phyloP scores from a whole-genome alignment of 306 rosid species.

The Lotus japonicus region DNA sequence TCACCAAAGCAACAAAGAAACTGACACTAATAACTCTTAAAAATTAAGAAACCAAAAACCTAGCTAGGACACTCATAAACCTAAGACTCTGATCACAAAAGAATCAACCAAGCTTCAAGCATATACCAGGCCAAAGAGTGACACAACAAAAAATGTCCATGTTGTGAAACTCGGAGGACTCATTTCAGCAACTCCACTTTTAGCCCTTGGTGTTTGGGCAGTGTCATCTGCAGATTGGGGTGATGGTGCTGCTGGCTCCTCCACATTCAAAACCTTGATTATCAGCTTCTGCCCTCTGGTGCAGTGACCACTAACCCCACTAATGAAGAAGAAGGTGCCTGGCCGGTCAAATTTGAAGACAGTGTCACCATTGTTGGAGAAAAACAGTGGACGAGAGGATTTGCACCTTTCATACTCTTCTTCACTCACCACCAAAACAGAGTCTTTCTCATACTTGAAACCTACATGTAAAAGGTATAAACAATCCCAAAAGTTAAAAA shows the following conservation, averaged over 20 bases:
- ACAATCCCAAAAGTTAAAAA: too few relatives aligned
- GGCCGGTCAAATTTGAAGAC: constrained; percentile 39
- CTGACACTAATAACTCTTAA: not conserved
- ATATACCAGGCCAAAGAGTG: constrained; percentile 4
- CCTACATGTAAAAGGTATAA: constrained; percentile 31
- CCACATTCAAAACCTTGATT: constrained; percentile 53
- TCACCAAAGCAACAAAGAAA: not conserved
- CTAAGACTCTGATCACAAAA: not conserved
- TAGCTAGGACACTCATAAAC: not conserved
- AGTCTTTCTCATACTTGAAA: constrained; percentile 63
- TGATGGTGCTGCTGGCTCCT: constrained; percentile 17
- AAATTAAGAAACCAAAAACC: not conserved
- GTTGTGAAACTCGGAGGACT: constrained; percentile 8
- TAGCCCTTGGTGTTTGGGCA: not conserved
- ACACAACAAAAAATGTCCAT: constrained; percentile 4
- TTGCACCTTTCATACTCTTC: constrained; percentile 62
- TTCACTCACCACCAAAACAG: constrained; percentile 66
- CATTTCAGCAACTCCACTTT: constrained; percentile 19
- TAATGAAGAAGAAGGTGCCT: constrained; percentile 76
- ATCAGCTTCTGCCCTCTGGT: constrained; percentile 62
- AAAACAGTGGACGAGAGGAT: constrained; percentile 53
- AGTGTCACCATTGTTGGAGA: constrained; percentile 54
- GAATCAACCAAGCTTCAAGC: constrained; percentile 19
- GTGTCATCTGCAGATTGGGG: constrained; percentile 25
- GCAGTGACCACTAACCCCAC: constrained; percentile 80